Evolutionary conservation across 2,329 filamentous ascomycete species (phyloP), one percentile per base, ranked within the genome.

Genomic region (Fusarium hostae): DNA sequence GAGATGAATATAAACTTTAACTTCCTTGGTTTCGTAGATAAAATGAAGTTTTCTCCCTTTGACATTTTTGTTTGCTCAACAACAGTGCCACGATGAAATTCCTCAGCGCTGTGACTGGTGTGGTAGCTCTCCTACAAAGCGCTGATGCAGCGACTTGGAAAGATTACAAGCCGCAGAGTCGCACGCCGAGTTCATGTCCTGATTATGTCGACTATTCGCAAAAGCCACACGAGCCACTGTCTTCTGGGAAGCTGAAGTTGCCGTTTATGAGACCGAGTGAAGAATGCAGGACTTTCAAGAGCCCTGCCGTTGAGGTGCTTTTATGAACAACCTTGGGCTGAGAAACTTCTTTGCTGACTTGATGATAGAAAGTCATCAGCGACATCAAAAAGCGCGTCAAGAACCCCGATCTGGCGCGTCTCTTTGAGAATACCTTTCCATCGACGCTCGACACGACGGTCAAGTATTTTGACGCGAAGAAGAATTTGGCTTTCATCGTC

Each of bases 251-350:
- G 28, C 34, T 70, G 2, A 62, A 70, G 9, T 13, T 70, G 1
- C 67, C 67, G 0, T 70, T 28, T 0, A 70, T 70, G 66, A 70
- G 67, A 1, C 67, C 67, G 0, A 70, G 66, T n/a, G 61, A 70
- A 13, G 41, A 70, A 18, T 70, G 67, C 35, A 62, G 67, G 6
- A 70, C 67, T 1, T 70, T 70, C 20, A 70, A 70, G 12, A 70
- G 67, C 10, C 32, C 66, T 0, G 61, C 66, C 0, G 67, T 70
- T 0, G 67, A 70, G 44, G 67, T 54, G 1, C 1, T 15, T 13
- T 1, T 0, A 7, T 2, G 2, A 13, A 13, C 7, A 0, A 1
- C 1, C 1, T 7, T 6, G 0, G 2, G 0, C 1, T 0, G 3
- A 3, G 9, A 2, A 2, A 2, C 5, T 7, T 2, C 2, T 9